Evolutionary conservation across 2,329 filamentous ascomycete genomes (phyloP).

Genomic region (Chaetomium globosum): DNA sequence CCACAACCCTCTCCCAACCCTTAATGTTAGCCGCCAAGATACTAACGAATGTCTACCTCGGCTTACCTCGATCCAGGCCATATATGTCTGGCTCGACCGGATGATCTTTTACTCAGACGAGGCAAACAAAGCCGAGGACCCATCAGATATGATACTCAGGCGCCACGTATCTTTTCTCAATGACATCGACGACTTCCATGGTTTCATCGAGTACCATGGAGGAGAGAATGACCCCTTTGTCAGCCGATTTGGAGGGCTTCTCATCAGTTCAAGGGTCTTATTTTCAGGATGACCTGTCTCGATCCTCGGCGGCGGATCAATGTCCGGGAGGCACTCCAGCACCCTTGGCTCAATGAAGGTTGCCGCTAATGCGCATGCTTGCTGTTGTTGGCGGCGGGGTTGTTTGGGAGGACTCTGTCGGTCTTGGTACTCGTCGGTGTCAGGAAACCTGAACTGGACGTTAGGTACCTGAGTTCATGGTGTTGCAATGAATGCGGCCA

Average conservation of each 20-base stretch:
- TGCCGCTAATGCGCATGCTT: too few species aligned
- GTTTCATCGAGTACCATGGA: constrained; percentile 21
- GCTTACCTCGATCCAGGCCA: constrained; percentile 12
- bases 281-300: constrained; percentile 22
- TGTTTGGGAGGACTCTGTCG: too few species aligned
- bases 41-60: background rate
- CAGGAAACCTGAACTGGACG: too few species aligned
- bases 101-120: constrained; percentile 22
- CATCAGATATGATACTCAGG: constrained; percentile 20
- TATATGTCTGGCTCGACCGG: constrained; percentile 17
- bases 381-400: too few species aligned
- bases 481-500: too few species aligned
- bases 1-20: background rate
- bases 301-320: constrained; percentile 21
- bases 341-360: constrained; percentile 12
- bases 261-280: constrained; percentile 18
- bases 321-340: constrained; percentile 21
- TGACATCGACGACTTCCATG: constrained; percentile 12
- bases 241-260: constrained; percentile 7
- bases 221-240: constrained; percentile 21
- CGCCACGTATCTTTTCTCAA: constrained; percentile 19
- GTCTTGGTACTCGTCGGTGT: too few species aligned
- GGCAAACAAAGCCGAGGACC: constrained; percentile 22
- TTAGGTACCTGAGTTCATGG: too few species aligned
- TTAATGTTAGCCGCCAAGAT: background rate